Evolutionary conservation across 2,329 filamentous ascomycete genomes (phyloP), one percentile per base, ranked within the genome.

Genomic region (Rutstroemia sydowiana): DNA sequence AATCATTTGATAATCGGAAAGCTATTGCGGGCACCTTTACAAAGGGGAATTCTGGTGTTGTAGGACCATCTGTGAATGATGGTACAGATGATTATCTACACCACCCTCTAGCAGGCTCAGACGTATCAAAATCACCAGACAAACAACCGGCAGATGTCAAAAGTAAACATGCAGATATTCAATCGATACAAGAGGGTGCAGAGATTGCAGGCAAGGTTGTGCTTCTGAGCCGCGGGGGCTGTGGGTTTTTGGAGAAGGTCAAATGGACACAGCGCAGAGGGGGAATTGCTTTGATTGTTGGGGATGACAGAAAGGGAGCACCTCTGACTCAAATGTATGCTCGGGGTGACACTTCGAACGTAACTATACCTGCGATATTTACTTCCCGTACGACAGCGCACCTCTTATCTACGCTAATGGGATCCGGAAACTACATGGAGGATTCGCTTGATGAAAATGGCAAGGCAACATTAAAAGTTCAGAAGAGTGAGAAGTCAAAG

Each of bases 281-380:
- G 21, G 93, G 87, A 18, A 78, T 90, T 54, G 93, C 88, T 32
- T 75, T 98, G 55, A 95, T 98, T 58, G 91, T 98, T 3, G 93
- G 93, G 23, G 93, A 98, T 68, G 87, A 96, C 67, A 85, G 88
- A 53, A 87, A 88, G 55, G 92, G 92, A 41, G 91, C 90, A 3
- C 87, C 87, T 32, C 73, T 98, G 55, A 88, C 97, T 46, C 93
- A 95, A 61, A 98, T 98, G 93, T 97, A 95, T 68, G 93, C 93
- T n/a, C 83, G 88, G 63, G 93, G 92, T 34, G 91, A 97, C 65
- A 95, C 92, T 3, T 95, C 91, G 31, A 95, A 96, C 63, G 81
- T 97, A 59, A 89, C 89, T 0, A 96, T 98, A 49, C 91, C 93
- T 1, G 88, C 93, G 0, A 77, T 97, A 9, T 98, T 98, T 69